Evolutionary conservation across 2,329 filamentous ascomycete species (phyloP), one percentile per base, ranked within the genome.

Genomic region (Cryoendolithus antarcticus): DNA sequence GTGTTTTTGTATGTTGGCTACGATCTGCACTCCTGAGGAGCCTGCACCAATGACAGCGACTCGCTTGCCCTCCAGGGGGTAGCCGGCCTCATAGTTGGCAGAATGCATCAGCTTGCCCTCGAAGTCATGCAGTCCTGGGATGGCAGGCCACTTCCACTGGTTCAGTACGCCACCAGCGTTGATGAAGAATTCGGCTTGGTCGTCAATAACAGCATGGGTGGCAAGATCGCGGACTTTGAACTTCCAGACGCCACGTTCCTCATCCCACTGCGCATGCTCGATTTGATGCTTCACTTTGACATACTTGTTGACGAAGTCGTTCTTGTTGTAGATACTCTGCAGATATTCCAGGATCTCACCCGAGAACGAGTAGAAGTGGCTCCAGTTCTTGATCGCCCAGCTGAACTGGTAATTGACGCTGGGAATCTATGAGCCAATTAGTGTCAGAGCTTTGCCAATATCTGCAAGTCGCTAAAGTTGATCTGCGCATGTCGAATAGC

Each of bases 271-370:
- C 0, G 62, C 66, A 11, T 59, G 56, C 13, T 61, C 52, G 15
- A 71, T 60, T 34, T 64, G 59, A 44, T 65, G 65, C 21, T 60
- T 60, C 24, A 70, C 47, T 44, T 67, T 66, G 53, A 71, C 39
- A 41, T 66, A 63, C 44, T 65, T 65, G 44, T 58, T 56, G 43
- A 64, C 60, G 43, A 68, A 65, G 30, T 62, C 57, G 39, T 65
- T 62, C 37, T 65, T 62, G 7, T 58, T 47, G 11, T 61, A 64
- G 24, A 70, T 62, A 1, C 51, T 53, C 45, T 69, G 67, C 43
- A 70, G 58, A 41, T 72, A 71, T 11, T 56, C 50, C 56, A 64
- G 65, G 9, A 72, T 72, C 49, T 72, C 67, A 1, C 62, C 58
- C 0, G 63, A 60, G 24, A 62, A 62, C 2, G 63, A 65, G 48